These are phyloP conservation scores for Leishmania tarentolae DNA, from an alignment of 208 protist genomes.

Conservation along the genomic window DNA sequence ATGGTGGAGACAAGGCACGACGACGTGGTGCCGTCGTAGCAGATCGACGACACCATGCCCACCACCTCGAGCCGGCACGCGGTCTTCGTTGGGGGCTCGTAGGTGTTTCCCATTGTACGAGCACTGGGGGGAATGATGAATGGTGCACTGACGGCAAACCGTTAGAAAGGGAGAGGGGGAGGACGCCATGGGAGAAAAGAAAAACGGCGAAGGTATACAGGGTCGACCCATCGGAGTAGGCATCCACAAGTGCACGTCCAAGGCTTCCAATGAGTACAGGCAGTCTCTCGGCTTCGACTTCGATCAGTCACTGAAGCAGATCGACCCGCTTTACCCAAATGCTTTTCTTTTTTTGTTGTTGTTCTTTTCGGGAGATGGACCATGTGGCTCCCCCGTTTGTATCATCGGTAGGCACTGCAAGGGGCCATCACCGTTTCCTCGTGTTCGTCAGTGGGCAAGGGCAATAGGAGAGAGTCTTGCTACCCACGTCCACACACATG, in stretches of 20 bases:
- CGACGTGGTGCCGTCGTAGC: slow-evolving; percentile 30
- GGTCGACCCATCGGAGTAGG: not conserved
- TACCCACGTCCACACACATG: not conserved
- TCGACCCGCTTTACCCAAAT: not conserved
- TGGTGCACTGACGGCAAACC: not conserved
- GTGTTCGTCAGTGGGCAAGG: slow-evolving; percentile 1
- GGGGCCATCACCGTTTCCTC: not conserved
- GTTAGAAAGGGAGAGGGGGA: not conserved
- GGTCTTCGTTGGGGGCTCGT: slow-evolving; percentile 34
- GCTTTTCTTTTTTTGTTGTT: not conserved
- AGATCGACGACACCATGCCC: slow-evolving; percentile 41
- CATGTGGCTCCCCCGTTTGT: not conserved
- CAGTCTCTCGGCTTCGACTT: no score
- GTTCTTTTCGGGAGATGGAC: not conserved
- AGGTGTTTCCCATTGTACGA: slow-evolving; percentile 8
- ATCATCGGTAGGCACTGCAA: not conserved
- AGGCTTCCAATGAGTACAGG: not conserved
- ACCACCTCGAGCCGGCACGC: slow-evolving; percentile 45
- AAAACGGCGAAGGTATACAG: no score
- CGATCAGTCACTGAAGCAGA: not conserved
- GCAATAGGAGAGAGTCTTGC: slow-evolving; percentile 1
- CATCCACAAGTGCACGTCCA: not conserved
- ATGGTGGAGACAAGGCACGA: slow-evolving; percentile 56
- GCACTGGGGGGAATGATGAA: not conserved
- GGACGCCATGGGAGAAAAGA: not conserved